These are phyloP conservation scores for Mortierella sp. DNA, from an alignment of 371 early-diverging fungal species.

Conservation along the genomic window DNA sequence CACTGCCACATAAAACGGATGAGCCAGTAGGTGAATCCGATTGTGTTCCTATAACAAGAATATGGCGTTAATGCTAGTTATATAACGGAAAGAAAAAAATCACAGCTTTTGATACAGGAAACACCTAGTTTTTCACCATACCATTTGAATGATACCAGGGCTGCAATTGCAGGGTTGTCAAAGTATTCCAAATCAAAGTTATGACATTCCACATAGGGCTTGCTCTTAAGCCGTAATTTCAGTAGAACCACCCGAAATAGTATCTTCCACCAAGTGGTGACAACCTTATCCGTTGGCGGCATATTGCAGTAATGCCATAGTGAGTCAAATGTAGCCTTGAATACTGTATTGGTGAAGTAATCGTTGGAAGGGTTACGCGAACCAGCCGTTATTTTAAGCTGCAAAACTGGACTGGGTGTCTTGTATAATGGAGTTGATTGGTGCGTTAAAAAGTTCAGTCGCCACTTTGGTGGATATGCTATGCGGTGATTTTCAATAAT, in stretches of 20 bases:
- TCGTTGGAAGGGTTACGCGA: not conserved
- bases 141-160: slow-evolving; percentile 21
- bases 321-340: slow-evolving; percentile 1
- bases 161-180: slow-evolving; percentile 16
- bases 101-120: not conserved
- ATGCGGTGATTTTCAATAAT: slow-evolving; percentile 8
- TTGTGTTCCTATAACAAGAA: slow-evolving; percentile 12
- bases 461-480: not conserved
- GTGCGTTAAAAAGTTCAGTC: not conserved
- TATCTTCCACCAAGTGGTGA: too few relatives aligned
- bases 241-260: too few relatives aligned
- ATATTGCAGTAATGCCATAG: not conserved
- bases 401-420: not conserved
- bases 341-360: slow-evolving; percentile 1
- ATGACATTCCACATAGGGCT: slow-evolving; percentile 10
- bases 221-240: too few relatives aligned
- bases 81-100: not conserved
- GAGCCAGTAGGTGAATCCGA: slow-evolving; percentile 13
- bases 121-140: not conserved
- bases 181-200: not conserved
- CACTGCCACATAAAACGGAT: slow-evolving; percentile 7
- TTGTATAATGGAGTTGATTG: not conserved
- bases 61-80: not conserved
- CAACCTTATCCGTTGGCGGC: too few relatives aligned
- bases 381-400: not conserved